Percentiles rank a stretch among this genome's conserved stretches.
Conservation (phyloP, 805 yeast genomes). For the Maudiozyma pseudohumilis region DNA sequence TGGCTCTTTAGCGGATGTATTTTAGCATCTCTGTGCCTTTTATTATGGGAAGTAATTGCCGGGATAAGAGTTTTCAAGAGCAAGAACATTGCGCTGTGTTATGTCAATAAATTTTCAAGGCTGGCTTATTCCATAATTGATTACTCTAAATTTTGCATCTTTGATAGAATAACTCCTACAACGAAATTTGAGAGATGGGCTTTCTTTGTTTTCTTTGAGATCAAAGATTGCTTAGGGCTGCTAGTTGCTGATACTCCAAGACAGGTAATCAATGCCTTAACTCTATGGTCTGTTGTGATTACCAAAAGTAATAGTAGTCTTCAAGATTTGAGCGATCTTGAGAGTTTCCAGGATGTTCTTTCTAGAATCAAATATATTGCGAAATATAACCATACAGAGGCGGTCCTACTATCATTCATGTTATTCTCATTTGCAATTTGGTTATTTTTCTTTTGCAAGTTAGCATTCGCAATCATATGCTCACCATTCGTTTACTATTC, state of each 20-base stretch:
- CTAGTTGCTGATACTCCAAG: conserved; percentile 76
- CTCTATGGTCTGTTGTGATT: conserved; percentile 43
- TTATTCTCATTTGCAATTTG: conserved; percentile 63
- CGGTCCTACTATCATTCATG: conserved; percentile 65
- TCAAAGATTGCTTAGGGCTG: conserved; percentile 52
- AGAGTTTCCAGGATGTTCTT: conserved; percentile 25
- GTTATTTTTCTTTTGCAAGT: conserved; percentile 51
- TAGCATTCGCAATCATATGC: conserved; percentile 42
- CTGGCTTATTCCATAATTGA: conserved; percentile 44
- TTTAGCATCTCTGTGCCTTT: conserved; percentile 50
- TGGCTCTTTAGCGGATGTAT: conserved; percentile 78
- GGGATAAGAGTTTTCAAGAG: conserved; percentile 51
- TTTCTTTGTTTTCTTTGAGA: conserved; percentile 51
- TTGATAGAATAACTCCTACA: conserved; percentile 54
- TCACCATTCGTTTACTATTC: conserved; percentile 44
- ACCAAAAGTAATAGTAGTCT: conserved; percentile 25
- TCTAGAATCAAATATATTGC: conserved; percentile 49
- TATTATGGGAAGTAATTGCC: conserved; percentile 45
- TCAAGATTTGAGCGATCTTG: conserved; percentile 24
- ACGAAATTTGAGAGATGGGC: conserved; percentile 57
- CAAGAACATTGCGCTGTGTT: conserved; percentile 57
- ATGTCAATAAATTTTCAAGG: conserved; percentile 56
- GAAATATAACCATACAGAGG: conserved; percentile 46
- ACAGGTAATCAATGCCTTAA: conserved; percentile 71
- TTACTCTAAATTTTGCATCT: conserved; percentile 63